Evolutionary conservation across 306 rosid genomes (phyloP), one percentile per base, ranked within the genome.

Genomic region (Gastrolobium villosum): DNA sequence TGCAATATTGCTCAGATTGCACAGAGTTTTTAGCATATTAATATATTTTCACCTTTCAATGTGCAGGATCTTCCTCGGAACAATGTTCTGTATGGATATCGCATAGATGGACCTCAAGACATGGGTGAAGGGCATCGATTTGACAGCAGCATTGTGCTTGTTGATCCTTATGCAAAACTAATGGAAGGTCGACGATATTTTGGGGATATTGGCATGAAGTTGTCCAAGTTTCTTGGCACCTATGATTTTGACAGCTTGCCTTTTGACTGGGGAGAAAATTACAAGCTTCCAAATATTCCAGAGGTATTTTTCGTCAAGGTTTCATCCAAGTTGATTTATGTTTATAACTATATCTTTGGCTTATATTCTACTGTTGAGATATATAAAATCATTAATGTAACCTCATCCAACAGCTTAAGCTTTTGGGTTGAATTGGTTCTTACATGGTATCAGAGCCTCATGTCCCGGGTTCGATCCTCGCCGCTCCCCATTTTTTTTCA

Each of bases 91-190:
- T 95, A 95, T 70, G 96, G 99, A 28, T 95, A 91, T 81, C 79
- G 91, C 56, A 72, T 92, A 14, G 97, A 92, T 86, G 99, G 99
- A 53, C 91, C 99, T 63, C 87, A 11, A 68, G 90, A 84, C 83
- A 86, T 98, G 98, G 69, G 85, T 72, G 80, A 81, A 32, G 98
- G 99, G 74, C 98, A 95, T 84, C 92, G 99, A 55, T 95, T 91
- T 93, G 99, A 93, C 79, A 80, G 81, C 74, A 86, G 89, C 60
- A 59, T 80, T 76, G 89, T 95, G 87, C 91, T 93, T 76, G 64
- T 95, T 72, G 99, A 95, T 88, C 98, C 99, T 55, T 95, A 95
- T 67, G 94, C 98, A 44, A 95, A 95, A 84, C 87, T 95, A 45
- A 88, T 93, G 74, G 97, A 92, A 50, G 99, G 99, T 45, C 93